Conservation (phyloP, 306 rosid species). For the Dicorynia guianensis region DNA sequence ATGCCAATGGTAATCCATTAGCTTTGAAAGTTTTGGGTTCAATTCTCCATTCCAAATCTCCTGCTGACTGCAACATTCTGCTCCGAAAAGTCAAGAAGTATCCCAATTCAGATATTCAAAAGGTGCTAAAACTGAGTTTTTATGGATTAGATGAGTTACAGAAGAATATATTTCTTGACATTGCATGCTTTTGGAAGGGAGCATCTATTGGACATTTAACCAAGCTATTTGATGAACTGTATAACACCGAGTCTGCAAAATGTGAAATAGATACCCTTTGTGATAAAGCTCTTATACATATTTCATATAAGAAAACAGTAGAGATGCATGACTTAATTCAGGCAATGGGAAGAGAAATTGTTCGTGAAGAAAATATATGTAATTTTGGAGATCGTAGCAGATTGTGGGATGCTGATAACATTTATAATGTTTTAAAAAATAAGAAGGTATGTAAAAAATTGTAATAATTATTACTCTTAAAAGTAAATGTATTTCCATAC, state of each 20-base stretch:
- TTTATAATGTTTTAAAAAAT: background rate
- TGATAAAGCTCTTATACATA: conserved; percentile 11
- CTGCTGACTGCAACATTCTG: background rate
- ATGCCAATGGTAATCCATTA: conserved; percentile 23
- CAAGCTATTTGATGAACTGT: background rate
- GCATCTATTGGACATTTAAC: background rate
- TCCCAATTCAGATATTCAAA: background rate
- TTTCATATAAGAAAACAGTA: background rate
- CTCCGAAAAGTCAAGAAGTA: background rate
- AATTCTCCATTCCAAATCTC: background rate
- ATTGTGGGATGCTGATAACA: background rate
- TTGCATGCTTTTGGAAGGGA: background rate
- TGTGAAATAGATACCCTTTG: background rate
- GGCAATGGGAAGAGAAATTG: conserved; percentile 4
- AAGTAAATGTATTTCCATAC: too few species aligned
- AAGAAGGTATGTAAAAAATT: background rate
- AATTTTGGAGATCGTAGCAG: conserved; percentile 20
- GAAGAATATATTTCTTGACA: background rate
- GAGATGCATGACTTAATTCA: conserved; percentile 37
- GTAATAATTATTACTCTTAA: too few species aligned
- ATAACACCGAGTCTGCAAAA: too few species aligned
- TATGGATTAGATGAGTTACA: background rate
- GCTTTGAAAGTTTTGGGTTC: conserved; percentile 25
- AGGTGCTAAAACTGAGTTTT: background rate
- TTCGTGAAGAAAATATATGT: background rate